Percentiles rank a stretch among this genome's conserved stretches.
Evolutionary conservation across 768 basidiomycete species (phyloP).

Genomic region (Megacollybia marginata): DNA sequence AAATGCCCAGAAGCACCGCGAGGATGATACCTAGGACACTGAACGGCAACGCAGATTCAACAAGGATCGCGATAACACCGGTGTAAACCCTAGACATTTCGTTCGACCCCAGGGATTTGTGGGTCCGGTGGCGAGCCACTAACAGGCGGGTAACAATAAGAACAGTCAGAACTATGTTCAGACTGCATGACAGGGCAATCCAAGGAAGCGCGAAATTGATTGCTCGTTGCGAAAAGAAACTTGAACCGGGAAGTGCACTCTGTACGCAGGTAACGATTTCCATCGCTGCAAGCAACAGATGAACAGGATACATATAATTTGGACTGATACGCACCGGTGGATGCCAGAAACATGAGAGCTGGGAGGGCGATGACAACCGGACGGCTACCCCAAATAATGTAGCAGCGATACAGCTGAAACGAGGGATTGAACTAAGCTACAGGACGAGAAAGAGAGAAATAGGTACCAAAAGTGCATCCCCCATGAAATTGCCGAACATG

Average conservation of each 20-base stretch:
- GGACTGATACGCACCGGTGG: constrained; percentile 5
- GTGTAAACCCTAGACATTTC: too few relatives aligned
- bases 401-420: constrained; percentile 29
- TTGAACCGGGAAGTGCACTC: constrained; percentile 16
- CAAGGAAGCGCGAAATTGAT: constrained; percentile 20
- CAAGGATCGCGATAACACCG: neutral
- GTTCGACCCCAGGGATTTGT: neutral
- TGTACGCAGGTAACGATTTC: constrained; percentile 16
- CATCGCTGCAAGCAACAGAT: constrained; percentile 15
- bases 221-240: constrained; percentile 16
- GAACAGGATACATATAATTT: neutral
- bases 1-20: neutral
- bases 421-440: constrained; percentile 2
- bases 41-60: neutral
- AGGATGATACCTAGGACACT: neutral
- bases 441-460: too few relatives aligned
- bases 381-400: constrained; percentile 16
- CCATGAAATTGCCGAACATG: constrained; percentile 21
- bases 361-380: constrained; percentile 7
- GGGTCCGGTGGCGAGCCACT: too few relatives aligned
- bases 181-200: constrained; percentile 15
- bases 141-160: constrained; percentile 1
- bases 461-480: constrained; percentile 30
- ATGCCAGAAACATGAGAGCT: constrained; percentile 6
- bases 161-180: constrained; percentile 4